Conservation (phyloP, 495 filamentous ascomycete genomes). For the Aspergillus sclerotiicarbonarius region DNA sequence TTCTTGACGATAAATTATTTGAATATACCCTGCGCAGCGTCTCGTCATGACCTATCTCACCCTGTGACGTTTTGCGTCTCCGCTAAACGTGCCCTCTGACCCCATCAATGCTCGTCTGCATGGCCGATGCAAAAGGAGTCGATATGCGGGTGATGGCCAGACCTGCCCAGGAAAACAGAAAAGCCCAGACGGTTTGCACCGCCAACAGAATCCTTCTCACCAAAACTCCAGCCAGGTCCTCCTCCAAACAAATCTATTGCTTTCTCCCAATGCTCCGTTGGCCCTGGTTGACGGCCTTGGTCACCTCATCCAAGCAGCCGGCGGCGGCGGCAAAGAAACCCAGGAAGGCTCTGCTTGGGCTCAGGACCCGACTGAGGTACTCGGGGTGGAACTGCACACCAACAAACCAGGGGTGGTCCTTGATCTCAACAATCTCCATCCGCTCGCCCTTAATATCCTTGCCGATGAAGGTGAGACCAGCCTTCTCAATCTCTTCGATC, state of each 20-base stretch:
- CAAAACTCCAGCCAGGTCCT: neutral
- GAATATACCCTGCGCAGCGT: no score
- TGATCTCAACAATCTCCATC: slow-evolving; percentile 89
- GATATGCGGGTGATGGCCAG: no score
- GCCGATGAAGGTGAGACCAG: slow-evolving; percentile 51
- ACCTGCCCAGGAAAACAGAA: no score
- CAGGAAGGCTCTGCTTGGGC: slow-evolving; percentile 75
- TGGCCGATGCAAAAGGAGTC: no score
- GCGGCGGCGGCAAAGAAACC: slow-evolving; percentile 81
- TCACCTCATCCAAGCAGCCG: slow-evolving; percentile 57
- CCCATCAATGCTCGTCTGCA: no score
- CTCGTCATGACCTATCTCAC: no score
- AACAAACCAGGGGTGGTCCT: slow-evolving; percentile 88
- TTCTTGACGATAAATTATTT: no score
- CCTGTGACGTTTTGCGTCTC: no score
- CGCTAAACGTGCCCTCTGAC: no score
- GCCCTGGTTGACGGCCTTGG: slow-evolving; percentile 18
- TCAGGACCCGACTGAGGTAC: slow-evolving; percentile 69
- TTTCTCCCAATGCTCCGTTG: slow-evolving; percentile 7
- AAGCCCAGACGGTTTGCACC: no score
- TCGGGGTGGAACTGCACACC: slow-evolving; percentile 90
- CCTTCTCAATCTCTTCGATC: slow-evolving; percentile 33
- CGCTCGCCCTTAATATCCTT: slow-evolving; percentile 81
- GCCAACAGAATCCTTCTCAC: no score
- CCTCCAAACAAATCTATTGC: neutral